A percentile compares a stretch with the other conserved stretches of the same genome.
Evolutionary conservation across 805 yeast genomes (phyloP).

Genomic region (Yamadazyma insecticola): DNA sequence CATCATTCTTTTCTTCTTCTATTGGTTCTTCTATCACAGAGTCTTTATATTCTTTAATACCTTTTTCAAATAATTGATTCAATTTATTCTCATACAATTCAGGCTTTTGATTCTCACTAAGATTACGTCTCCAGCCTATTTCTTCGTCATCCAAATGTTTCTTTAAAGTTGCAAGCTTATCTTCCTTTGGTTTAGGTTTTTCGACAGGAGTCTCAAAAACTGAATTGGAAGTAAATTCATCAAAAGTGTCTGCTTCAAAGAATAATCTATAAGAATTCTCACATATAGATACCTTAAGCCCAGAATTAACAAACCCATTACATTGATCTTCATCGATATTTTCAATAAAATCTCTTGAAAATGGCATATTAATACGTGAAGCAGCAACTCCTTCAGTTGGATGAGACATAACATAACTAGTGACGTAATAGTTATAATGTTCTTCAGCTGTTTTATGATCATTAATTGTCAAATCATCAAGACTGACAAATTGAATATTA

Average conservation of each 20-base stretch:
- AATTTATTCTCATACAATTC: slow-evolving; percentile 22
- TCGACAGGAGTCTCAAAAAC: slow-evolving; percentile 39
- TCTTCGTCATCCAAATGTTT: slow-evolving; percentile 45
- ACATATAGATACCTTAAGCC: slow-evolving; percentile 72
- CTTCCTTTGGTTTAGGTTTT: slow-evolving; percentile 16
- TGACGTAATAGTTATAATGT: slow-evolving; percentile 88
- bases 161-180: slow-evolving; percentile 28
- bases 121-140: slow-evolving; percentile 49
- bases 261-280: slow-evolving; percentile 74
- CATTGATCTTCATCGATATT: slow-evolving; percentile 51
- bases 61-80: slow-evolving; percentile 33
- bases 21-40: slow-evolving; percentile 9
- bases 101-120: slow-evolving; percentile 29
- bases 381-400: slow-evolving; percentile 95
- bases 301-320: slow-evolving; percentile 64
- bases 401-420: slow-evolving; percentile 88
- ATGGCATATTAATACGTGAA: slow-evolving; percentile 72
- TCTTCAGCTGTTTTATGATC: slow-evolving; percentile 71
- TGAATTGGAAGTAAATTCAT: slow-evolving; percentile 66
- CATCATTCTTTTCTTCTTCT: slow-evolving; percentile 6
- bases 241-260: slow-evolving; percentile 75
- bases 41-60: slow-evolving; percentile 28
- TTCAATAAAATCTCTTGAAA: slow-evolving; percentile 56
- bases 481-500: slow-evolving; percentile 75
- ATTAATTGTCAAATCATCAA: slow-evolving; percentile 79